Evolutionary conservation across 1,284 basidiomycete genomes (phyloP).

Genomic region (Stygiomarasmius scandens): DNA sequence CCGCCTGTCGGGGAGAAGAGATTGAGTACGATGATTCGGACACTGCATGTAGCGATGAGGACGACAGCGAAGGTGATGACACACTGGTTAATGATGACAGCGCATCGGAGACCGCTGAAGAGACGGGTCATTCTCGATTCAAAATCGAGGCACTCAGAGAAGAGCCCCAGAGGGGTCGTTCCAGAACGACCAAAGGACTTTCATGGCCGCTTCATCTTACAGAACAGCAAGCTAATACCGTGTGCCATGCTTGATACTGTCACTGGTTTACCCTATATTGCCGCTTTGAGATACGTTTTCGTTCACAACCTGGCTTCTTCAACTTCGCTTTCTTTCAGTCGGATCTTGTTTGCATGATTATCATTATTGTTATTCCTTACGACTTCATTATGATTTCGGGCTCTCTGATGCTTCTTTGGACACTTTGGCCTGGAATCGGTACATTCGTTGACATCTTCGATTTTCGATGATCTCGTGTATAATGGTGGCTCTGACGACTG

Average conservation of each 20-base stretch:
- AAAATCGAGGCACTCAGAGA: background rate
- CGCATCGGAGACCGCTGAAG: background rate
- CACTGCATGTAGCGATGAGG: constrained; percentile 1
- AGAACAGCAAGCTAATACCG: background rate
- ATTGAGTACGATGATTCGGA: constrained; percentile 1
- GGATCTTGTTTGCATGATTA: too few species aligned
- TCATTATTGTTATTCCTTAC: too few species aligned
- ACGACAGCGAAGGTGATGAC: background rate
- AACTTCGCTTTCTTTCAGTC: too few species aligned
- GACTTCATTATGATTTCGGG: too few species aligned
- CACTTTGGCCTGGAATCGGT: background rate
- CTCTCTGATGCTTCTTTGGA: too few species aligned
- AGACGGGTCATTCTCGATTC: background rate
- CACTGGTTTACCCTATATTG: too few species aligned
- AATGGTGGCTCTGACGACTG: background rate
- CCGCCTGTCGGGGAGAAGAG: background rate
- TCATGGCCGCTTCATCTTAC: constrained; percentile 6
- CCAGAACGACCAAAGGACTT: constrained; percentile 5
- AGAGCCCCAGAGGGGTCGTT: background rate
- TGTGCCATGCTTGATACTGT: too few species aligned
- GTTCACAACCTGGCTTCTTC: too few species aligned
- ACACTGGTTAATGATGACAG: background rate
- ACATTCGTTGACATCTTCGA: background rate
- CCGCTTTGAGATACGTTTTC: too few species aligned
- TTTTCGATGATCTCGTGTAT: background rate